Base-by-base conservation (phyloP, 768 basidiomycete species). In the Cubamyces sp. region DNA sequence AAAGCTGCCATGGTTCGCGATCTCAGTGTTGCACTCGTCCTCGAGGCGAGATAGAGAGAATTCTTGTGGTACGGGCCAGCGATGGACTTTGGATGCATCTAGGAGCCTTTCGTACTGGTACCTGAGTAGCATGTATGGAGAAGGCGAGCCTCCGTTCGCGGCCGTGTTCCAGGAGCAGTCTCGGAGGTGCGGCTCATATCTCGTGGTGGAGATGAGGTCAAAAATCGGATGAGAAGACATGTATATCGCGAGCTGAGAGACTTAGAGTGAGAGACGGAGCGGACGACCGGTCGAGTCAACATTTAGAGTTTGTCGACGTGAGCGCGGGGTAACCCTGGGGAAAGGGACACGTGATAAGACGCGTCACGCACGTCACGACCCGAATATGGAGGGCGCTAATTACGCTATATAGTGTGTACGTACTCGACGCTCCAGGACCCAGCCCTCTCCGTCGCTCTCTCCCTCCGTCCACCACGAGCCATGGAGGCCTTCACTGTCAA, bases 401-500 rank as follows among this genome's bases (percentile, higher is more conserved):
- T 28, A 49, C 41, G 53, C 30, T 57, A 67, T 60, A 55, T 64
- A 59, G 47, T 47, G 47, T 40, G 52, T 58, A 41, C 45, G 52
- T 56, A 62, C 52, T 30, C 16, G 40, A 34, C 39, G 49, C 49
- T 49, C 57, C 23, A 39, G 42, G 40, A 19, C 43, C 14, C 60
- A 61, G 61, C 48, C 62, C 59, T 59, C 60, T 54, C 51, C 60
- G 50, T 58, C 25, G 23, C 56, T 43, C 52, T 57, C 66, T 67
- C 66, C 66, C 59, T 66, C 62, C 57, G 64, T 62, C 66, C 70
- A 65, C 65, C 66, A 67, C 66, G 72, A 57, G 48, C 66, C 66
- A 74, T 78, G 75, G 87, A 87, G 84, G 58, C 49, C 54, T 91
- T 91, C 78, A 84, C 84, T 59, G 82, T 92, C 70, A 92, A 92